Conservation (phyloP, 2,329 filamentous ascomycete genomes). For the Pyrenophora tritici-repentis region DNA sequence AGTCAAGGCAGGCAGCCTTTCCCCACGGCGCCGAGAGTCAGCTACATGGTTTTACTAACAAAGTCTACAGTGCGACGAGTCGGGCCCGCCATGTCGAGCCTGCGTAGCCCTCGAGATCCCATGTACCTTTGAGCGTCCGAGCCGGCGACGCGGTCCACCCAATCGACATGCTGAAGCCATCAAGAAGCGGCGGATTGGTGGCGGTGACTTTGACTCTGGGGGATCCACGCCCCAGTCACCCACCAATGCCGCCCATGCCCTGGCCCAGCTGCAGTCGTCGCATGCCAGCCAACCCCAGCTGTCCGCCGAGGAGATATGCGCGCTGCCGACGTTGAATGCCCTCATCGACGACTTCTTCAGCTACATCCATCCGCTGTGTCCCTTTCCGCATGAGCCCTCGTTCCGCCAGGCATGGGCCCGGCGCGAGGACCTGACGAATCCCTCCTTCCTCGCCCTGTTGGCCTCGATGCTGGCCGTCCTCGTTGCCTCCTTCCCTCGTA, state of each 20-base stretch:
- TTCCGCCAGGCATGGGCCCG: constrained; percentile 71
- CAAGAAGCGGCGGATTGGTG: constrained; percentile 63
- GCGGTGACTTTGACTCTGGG: constrained; percentile 52
- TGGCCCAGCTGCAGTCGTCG: constrained; percentile 55
- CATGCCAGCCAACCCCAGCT: constrained; percentile 45
- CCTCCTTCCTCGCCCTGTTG: constrained; percentile 70
- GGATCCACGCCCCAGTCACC: constrained; percentile 55
- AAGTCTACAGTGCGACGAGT: constrained; percentile 63
- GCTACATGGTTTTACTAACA: constrained; percentile 14
- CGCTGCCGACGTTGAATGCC: constrained; percentile 68
- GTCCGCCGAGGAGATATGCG: constrained; percentile 72
- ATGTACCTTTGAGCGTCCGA: constrained; percentile 69
- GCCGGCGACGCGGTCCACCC: constrained; percentile 66
- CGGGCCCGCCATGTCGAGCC: constrained; percentile 68
- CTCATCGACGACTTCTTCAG: constrained; percentile 83
- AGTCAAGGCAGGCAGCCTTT: constrained; percentile 39
- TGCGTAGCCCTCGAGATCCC: constrained; percentile 69
- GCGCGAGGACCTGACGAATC: constrained; percentile 68
- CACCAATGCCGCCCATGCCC: constrained; percentile 59
- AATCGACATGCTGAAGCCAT: constrained; percentile 70
- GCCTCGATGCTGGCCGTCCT: constrained; percentile 75
- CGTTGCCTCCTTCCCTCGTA: constrained; percentile 77
- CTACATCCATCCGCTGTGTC: constrained; percentile 76
- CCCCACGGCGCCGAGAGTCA: background rate
- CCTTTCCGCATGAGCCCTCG: constrained; percentile 78